Evolutionary conservation across 371 early-diverging fungal species (phyloP), one percentile per base, ranked within the genome.

Genomic region (Mortierella sp.): DNA sequence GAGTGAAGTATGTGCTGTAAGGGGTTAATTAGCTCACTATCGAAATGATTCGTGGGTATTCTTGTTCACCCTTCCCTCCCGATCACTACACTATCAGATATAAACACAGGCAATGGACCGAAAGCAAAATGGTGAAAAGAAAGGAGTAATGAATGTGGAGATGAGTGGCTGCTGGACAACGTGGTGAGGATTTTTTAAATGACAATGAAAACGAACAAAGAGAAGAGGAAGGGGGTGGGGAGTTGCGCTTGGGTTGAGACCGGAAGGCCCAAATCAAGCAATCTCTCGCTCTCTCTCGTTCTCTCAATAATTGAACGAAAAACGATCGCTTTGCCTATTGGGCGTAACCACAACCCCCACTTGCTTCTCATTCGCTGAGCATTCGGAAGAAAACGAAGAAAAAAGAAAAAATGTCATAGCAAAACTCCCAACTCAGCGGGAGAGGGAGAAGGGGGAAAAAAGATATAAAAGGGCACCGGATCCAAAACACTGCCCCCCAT

Each of bases 201-300:
- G 60, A 63, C 63, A 63, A 5, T 32, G 18, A 7, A 18, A 29
- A 29, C 41, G 41, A 41, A 38, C 38, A n/a, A 48, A 18, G 21
- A 21, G 21, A 18, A 21, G 21, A 18, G 18, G n/a, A 7, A 27
- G 56, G 56, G 11, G 18, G 55, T 2, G 24, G 27, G n/a, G 55
- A 55, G 55, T 70, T 70, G 71, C 63, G 63, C 63, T 41, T 41
- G 41, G 7, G 41, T 41, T 63, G 63, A 38, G 63, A 63, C 46
- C 72, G 44, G 48, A 71, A 44, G 49, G 32, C 21, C 72, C 44
- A 44, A 46, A 43, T 48, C 72, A 48, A 44, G 32, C 72, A 21
- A 44, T 27, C 60, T 5, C 48, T 46, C 48, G 48, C 48, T 27
- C 60, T 27, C 8, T n/a, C 24, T 48, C 49, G 51, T 29, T 29